phyloP scores from a whole-genome alignment of 495 filamentous ascomycete genomes.

The Aeminium ludgeri region DNA sequence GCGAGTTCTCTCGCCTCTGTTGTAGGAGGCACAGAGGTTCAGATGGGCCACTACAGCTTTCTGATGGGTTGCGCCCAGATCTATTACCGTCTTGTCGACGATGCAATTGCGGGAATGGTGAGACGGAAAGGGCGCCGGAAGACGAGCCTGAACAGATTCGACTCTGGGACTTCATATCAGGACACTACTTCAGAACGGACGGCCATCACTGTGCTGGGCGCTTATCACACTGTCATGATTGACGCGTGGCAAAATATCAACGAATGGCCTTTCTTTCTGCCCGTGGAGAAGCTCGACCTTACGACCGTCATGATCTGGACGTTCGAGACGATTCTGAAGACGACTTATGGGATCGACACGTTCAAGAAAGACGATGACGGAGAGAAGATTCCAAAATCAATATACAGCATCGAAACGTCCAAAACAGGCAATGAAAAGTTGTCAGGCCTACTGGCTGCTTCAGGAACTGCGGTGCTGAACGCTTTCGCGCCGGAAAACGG shows the following conservation, averaged over 20 bases:
- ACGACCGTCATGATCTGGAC: constrained; percentile 41
- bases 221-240: constrained; percentile 52
- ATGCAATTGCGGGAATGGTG: constrained; percentile 55
- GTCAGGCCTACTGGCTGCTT: not conserved
- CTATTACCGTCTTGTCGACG: constrained; percentile 59
- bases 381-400: constrained; percentile 47
- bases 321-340: constrained; percentile 55
- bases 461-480: constrained; percentile 4
- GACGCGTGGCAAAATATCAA: constrained; percentile 68
- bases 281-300: constrained; percentile 47
- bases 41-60: constrained; percentile 58
- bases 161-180: constrained; percentile 1
- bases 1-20: constrained; percentile 58
- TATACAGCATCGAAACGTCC: constrained; percentile 5
- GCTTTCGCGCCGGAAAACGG: constrained; percentile 1
- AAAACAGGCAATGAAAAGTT: not conserved
- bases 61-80: constrained; percentile 52
- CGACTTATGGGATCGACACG: constrained; percentile 17
- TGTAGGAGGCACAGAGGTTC: constrained; percentile 57
- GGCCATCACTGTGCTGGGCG: constrained; percentile 52
- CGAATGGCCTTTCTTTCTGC: constrained; percentile 63
- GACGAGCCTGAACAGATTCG: constrained; percentile 25
- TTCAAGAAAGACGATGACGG: not conserved
- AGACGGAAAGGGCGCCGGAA: constrained; percentile 42
- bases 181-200: constrained; percentile 56